phyloP scores from a whole-genome alignment of 2,329 filamentous ascomycete genomes.

The Madurella mycetomatis region DNA sequence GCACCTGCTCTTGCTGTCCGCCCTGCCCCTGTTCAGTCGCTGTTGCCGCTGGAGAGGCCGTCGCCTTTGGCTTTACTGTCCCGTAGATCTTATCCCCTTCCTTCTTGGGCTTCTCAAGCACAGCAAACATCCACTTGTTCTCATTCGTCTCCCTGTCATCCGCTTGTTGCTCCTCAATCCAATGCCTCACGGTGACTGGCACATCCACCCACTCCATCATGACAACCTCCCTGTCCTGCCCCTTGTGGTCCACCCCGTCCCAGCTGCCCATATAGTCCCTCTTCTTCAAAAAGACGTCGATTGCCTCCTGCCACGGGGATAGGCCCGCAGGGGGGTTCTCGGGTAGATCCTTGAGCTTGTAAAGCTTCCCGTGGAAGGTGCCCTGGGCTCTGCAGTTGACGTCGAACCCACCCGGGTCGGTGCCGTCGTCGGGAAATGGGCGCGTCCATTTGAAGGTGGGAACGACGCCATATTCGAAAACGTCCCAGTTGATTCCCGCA shows the following conservation, averaged over 20 bases:
- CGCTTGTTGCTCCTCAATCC: constrained; percentile 33
- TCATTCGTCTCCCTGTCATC: constrained; percentile 18
- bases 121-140: constrained; percentile 27
- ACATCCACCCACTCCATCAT: constrained; percentile 35
- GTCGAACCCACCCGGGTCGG: constrained; percentile 29
- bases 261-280: constrained; percentile 37
- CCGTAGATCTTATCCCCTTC: constrained; percentile 32
- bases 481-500: constrained; percentile 29
- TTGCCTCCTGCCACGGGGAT: constrained; percentile 27
- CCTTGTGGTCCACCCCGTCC: constrained; percentile 40
- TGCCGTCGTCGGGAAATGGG: constrained; percentile 30
- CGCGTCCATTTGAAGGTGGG: constrained; percentile 30
- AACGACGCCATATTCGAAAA: constrained; percentile 27
- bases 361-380: constrained; percentile 30
- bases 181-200: constrained; percentile 32
- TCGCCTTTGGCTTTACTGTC: constrained; percentile 16
- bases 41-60: neutral
- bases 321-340: constrained; percentile 22
- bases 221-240: constrained; percentile 34
- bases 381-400: constrained; percentile 27
- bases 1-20: neutral
- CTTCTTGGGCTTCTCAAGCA: constrained; percentile 30
- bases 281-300: constrained; percentile 27
- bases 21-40: neutral
- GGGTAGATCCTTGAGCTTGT: constrained; percentile 28